Percentiles rank a stretch among this genome's conserved stretches.
These are phyloP conservation scores for Termitomyces bulborhizus DNA, from an alignment of 768 basidiomycete genomes.

Conservation along the genomic window DNA sequence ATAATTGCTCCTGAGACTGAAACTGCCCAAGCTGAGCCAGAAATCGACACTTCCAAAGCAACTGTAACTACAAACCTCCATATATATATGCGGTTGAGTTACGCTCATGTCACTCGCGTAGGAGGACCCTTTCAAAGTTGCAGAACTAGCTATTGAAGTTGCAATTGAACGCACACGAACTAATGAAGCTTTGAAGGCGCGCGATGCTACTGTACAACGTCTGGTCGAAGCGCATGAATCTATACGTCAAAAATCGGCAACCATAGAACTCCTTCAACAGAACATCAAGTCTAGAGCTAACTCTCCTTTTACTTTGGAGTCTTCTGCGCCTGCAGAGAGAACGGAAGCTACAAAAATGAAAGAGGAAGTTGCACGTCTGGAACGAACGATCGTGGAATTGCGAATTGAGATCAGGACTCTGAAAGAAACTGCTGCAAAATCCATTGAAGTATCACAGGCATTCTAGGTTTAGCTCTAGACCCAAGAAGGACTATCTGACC, in stretches of 20 bases:
- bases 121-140: conserved; percentile 45
- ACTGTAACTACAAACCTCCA: conserved; percentile 6
- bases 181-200: conserved; percentile 52
- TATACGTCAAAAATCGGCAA: conserved; percentile 52
- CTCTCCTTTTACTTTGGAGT: conserved; percentile 6
- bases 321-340: conserved; percentile 7
- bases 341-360: conserved; percentile 19
- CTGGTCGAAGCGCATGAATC: conserved; percentile 55
- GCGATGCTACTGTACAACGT: conserved; percentile 54
- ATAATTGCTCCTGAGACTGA: background rate
- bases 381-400: conserved; percentile 31
- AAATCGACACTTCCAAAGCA: conserved; percentile 14
- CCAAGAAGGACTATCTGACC: background rate
- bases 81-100: conserved; percentile 11
- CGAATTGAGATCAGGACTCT: conserved; percentile 27
- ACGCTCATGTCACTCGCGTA: conserved; percentile 13
- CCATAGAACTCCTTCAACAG: conserved; percentile 40
- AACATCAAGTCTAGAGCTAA: conserved; percentile 11
- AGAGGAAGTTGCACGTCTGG: conserved; percentile 32
- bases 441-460: conserved; percentile 19
- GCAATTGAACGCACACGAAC: conserved; percentile 48
- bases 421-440: conserved; percentile 19
- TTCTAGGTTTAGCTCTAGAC: conserved; percentile 17
- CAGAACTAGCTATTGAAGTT: conserved; percentile 49
- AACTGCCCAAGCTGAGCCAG: conserved; percentile 8